These are phyloP conservation scores for Amanita pseudoporphyria DNA, from an alignment of 768 basidiomycete species.

Conservation along the genomic window DNA sequence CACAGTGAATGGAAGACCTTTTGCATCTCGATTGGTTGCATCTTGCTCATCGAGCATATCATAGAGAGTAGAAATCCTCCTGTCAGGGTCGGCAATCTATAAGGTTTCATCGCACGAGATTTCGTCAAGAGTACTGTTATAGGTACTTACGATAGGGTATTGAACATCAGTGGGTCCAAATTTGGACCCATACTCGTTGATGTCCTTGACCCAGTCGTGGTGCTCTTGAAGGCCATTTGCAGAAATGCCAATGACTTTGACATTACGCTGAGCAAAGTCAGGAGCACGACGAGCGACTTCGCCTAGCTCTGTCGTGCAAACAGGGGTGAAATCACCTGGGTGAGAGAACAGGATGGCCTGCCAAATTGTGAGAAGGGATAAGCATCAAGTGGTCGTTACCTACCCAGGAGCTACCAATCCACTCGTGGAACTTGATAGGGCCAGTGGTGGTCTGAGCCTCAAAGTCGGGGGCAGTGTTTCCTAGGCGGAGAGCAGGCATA, in stretches of 20 bases:
- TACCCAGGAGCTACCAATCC: conserved; percentile 85
- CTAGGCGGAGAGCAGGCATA: conserved; percentile 64
- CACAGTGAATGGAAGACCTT: conserved; percentile 92
- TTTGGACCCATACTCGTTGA: conserved; percentile 70
- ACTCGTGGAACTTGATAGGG: conserved; percentile 86
- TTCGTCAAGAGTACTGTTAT: conserved; percentile 1
- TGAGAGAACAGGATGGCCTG: conserved; percentile 90
- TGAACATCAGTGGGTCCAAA: conserved; percentile 62
- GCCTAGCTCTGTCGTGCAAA: conserved; percentile 95
- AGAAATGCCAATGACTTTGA: conserved; percentile 91
- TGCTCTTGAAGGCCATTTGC: conserved; percentile 86
- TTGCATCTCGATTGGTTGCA: conserved; percentile 75
- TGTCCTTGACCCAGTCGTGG: conserved; percentile 82
- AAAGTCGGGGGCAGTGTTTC: conserved; percentile 86
- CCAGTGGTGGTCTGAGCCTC: conserved; percentile 84
- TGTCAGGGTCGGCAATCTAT: conserved; percentile 87
- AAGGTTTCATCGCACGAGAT: neutral
- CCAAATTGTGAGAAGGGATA: neutral
- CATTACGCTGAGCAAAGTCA: conserved; percentile 81
- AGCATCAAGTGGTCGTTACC: conserved; percentile 15
- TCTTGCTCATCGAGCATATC: conserved; percentile 98
- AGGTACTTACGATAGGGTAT: conserved; percentile 81
- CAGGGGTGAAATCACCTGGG: conserved; percentile 87
- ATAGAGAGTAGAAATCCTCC: conserved; percentile 77
- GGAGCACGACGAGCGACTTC: conserved; percentile 83